These are phyloP conservation scores for Rhytidhysteron rufulum DNA, from an alignment of 2,329 filamentous ascomycete genomes.

Conservation along the genomic window DNA sequence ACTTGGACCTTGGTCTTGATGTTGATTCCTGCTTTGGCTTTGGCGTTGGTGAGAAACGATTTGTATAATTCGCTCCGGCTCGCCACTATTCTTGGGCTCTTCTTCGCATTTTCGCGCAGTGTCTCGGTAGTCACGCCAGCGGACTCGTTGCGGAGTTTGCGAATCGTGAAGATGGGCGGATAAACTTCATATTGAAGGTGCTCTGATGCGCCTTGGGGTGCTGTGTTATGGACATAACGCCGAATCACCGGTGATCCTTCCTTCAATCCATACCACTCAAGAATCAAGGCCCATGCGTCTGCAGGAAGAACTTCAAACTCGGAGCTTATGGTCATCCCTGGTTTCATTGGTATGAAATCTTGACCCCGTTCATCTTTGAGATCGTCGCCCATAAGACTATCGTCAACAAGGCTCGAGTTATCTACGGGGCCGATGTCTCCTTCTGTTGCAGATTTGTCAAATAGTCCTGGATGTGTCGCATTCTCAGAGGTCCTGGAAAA, in stretches of 20 bases:
- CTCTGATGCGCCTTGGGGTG: constrained; percentile 50
- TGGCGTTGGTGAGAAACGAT: constrained; percentile 72
- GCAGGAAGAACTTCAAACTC: constrained; percentile 74
- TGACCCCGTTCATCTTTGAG: constrained; percentile 39
- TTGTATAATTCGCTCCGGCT: constrained; percentile 68
- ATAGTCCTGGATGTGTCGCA: constrained; percentile 43
- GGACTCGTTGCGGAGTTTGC: constrained; percentile 66
- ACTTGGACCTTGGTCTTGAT: constrained; percentile 70
- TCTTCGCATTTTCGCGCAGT: constrained; percentile 57
- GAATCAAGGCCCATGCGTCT: constrained; percentile 76
- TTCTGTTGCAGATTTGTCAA: constrained; percentile 56
- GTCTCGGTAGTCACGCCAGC: constrained; percentile 52
- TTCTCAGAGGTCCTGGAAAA: constrained; percentile 32
- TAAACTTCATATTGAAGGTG: constrained; percentile 80
- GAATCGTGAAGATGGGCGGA: constrained; percentile 78
- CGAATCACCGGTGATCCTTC: constrained; percentile 67
- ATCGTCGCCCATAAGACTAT: constrained; percentile 14
- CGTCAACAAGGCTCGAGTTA: constrained; percentile 67
- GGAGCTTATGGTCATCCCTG: constrained; percentile 59
- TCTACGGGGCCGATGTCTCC: constrained; percentile 75
- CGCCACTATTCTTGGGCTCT: constrained; percentile 64
- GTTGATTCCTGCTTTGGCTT: constrained; percentile 65
- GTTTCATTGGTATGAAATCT: constrained; percentile 68
- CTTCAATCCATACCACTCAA: constrained; percentile 77
- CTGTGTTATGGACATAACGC: constrained; percentile 74